Evolutionary conservation across 2,329 filamentous ascomycete species (phyloP), one percentile per base, ranked within the genome.

Genomic region (Akanthomyces muscarius): DNA sequence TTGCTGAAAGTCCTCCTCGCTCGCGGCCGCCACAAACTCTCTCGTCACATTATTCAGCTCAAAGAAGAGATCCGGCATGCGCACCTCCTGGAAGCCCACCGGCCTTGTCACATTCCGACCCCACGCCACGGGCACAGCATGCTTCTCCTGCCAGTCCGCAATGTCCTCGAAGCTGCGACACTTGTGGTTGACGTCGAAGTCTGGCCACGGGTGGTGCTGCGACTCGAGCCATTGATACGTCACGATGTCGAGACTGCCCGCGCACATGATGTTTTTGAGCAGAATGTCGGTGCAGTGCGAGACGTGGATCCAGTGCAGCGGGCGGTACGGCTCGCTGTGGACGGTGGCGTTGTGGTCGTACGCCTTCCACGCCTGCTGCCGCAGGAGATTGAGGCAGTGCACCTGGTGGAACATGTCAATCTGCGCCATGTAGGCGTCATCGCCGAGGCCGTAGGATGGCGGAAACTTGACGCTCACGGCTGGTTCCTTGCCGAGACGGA

Each of bases 401-500:
- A 70, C 61, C 41, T 66, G 64, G 54, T 70, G 68, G 25, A 68
- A 65, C 11, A 68, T 63, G 23, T 78, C 75, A 1, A 77, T 62
- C 51, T 71, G 66, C 3, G 67, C 73, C 56, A 74, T 70, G 63
- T 75, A 75, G 4, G 70, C 71, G 38, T 75, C 70, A 21, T 64
- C 30, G 1, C 73, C 74, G 48, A 71, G 64, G 16, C 69, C 70
- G 66, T 71, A 74, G 25, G 66, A 65, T 8, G 65, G 60, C n/a
- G 72, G 69, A 7, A 69, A 70, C 59, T 69, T 70, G 50, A 68
- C 69, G 1, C 66, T 66, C 1, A 63, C 47, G 3, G 56, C 36
- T 0, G 73, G 73, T 55, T 76, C 71, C 55, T 74, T 73, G 8
- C 71, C 72, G 4, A 74, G 64, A 1, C 57, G 62, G 28, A 63